Evolutionary conservation across 108 stramenopile genomes (phyloP).

Genomic region (Skeletonema costatum): DNA sequence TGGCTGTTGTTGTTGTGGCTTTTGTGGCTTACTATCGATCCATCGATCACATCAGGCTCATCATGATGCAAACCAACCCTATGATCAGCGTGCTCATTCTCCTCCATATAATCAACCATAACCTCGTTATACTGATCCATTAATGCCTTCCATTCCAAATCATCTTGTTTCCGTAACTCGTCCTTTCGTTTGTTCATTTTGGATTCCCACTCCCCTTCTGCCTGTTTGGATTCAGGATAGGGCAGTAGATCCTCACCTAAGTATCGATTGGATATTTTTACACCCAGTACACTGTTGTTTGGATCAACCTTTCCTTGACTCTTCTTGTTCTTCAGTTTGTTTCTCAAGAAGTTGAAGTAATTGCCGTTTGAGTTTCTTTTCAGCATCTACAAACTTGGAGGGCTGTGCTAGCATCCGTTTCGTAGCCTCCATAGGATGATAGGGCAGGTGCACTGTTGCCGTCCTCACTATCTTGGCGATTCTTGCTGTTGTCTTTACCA

Average conservation of each 20-base stretch:
- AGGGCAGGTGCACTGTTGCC: background rate
- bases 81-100: slow-evolving; percentile 12
- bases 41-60: background rate
- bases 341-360: slow-evolving; percentile 31
- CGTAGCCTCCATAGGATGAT: slow-evolving; percentile 4
- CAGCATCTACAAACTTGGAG: slow-evolving; percentile 41
- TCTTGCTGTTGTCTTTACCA: background rate
- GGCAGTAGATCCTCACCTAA: slow-evolving; percentile 46
- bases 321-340: slow-evolving; percentile 31
- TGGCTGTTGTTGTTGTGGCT: background rate
- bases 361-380: slow-evolving; percentile 48
- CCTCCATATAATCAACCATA: slow-evolving; percentile 17
- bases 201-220: slow-evolving; percentile 30
- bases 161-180: slow-evolving; percentile 30
- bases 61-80: background rate
- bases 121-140: slow-evolving; percentile 24
- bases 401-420: slow-evolving; percentile 33
- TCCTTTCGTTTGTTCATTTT: slow-evolving; percentile 31
- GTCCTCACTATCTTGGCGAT: background rate
- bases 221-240: slow-evolving; percentile 31
- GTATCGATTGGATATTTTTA: slow-evolving; percentile 48
- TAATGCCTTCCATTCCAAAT: slow-evolving; percentile 38
- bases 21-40: background rate
- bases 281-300: slow-evolving; percentile 29
- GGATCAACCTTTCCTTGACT: slow-evolving; percentile 4